phyloP scores from a whole-genome alignment of 78 protist species.

The Emiliania huxleyi region DNA sequence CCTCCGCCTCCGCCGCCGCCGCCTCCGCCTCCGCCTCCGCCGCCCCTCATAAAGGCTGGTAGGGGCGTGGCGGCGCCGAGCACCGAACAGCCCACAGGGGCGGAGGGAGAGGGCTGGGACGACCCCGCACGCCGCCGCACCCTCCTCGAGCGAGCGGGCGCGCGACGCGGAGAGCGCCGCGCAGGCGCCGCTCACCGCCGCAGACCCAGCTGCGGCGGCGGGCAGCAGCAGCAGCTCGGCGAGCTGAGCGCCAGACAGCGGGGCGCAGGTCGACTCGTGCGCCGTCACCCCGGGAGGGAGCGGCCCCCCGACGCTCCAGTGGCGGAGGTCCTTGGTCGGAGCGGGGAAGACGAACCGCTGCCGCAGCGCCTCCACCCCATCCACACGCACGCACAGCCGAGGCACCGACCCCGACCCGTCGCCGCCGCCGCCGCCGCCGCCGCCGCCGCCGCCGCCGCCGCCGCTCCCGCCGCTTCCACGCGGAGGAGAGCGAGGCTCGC shows the following conservation, averaged over 20 bases:
- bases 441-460: not conserved
- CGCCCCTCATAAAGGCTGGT: not conserved
- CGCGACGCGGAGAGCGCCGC: not conserved
- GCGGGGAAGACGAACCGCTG: not conserved
- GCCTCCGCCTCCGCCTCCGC: not conserved
- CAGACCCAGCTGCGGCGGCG: not conserved
- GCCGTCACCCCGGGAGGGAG: not conserved
- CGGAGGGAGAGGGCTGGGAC: not conserved
- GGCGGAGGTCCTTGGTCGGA: not conserved
- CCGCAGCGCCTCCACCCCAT: not conserved
- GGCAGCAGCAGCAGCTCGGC: not conserved
- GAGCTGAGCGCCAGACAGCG: not conserved
- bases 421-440: not conserved
- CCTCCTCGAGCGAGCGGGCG: not conserved
- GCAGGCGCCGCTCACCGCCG: not conserved
- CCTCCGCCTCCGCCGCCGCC: too few species aligned
- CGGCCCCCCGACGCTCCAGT: not conserved
- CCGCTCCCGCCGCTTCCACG: not conserved
- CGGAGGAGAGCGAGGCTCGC: not conserved
- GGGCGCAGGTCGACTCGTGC: too few species aligned
- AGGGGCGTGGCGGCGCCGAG: not conserved
- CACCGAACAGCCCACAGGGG: not conserved
- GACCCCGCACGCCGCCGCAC: not conserved
- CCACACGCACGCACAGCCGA: not conserved
- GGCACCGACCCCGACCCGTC: not conserved